phyloP scores from a whole-genome alignment of 257 asterid genomes.

The Datura wrightii region DNA sequence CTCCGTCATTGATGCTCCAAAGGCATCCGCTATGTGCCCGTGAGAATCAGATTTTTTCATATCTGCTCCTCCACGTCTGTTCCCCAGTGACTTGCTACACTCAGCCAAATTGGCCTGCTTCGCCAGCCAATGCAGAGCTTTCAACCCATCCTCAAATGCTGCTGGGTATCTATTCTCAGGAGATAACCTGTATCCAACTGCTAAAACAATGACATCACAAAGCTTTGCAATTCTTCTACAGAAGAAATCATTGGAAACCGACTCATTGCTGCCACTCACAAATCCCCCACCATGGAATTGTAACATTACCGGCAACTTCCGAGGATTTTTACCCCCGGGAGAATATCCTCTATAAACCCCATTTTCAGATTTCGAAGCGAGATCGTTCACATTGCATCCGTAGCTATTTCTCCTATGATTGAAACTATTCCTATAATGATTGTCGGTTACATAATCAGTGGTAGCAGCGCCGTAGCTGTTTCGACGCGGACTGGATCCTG shows the following conservation, averaged over 20 bases:
- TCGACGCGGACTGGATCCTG: constrained; percentile 59
- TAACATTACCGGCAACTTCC: constrained; percentile 74
- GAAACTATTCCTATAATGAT: neutral
- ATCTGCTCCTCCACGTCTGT: constrained; percentile 52
- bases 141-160: constrained; percentile 89
- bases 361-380: constrained; percentile 48
- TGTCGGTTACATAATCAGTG: neutral
- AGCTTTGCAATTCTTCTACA: constrained; percentile 80
- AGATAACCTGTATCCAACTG: constrained; percentile 88
- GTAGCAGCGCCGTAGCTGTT: constrained; percentile 56
- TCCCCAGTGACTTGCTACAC: constrained; percentile 72
- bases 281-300: constrained; percentile 98
- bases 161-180: constrained; percentile 90
- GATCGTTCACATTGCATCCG: constrained; percentile 55
- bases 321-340: constrained; percentile 54
- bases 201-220: constrained; percentile 88
- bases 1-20: constrained; percentile 91
- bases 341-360: constrained; percentile 78
- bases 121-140: constrained; percentile 88
- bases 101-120: constrained; percentile 92
- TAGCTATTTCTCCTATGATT: constrained; percentile 62
- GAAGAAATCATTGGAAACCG: constrained; percentile 77
- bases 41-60: constrained; percentile 63
- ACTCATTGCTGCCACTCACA: constrained; percentile 84
- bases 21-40: constrained; percentile 74